A percentile compares a stretch with the other conserved stretches of the same genome.
phyloP scores from a whole-genome alignment of 768 basidiomycete species.

The Candolleomyces eurysporus region DNA sequence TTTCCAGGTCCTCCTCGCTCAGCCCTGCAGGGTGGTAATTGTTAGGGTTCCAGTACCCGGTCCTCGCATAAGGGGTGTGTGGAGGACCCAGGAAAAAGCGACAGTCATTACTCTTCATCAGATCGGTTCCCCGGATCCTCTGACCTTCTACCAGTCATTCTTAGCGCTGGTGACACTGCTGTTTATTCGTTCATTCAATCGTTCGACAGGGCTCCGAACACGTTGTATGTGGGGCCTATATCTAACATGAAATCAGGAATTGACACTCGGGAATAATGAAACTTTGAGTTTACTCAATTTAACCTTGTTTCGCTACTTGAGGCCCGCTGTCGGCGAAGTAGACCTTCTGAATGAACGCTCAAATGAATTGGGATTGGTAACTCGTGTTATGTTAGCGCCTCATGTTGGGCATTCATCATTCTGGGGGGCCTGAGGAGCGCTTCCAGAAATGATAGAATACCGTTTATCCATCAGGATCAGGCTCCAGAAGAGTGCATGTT shows the following conservation, averaged over 20 bases:
- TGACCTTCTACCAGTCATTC: background rate
- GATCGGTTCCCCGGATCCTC: background rate
- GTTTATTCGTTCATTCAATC: background rate
- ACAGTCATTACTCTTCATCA: background rate
- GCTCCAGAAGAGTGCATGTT: background rate
- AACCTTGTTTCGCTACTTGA: too few species aligned
- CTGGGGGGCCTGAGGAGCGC: background rate
- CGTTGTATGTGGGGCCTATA: background rate
- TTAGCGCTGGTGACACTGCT: background rate
- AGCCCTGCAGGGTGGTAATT: background rate
- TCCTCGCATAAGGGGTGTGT: background rate
- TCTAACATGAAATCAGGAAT: background rate
- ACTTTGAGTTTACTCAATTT: background rate
- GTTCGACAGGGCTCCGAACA: background rate
- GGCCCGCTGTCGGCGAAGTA: too few species aligned
- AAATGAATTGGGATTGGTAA: background rate
- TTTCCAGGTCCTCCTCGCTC: background rate
- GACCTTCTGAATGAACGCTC: too few species aligned
- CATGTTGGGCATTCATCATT: background rate
- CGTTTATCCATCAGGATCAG: background rate
- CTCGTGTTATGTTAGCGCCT: background rate
- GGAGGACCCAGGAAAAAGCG: background rate
- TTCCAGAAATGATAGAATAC: background rate
- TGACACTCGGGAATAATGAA: background rate
- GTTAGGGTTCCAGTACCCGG: background rate